Conservation (phyloP, 371 early-diverging fungal species). For the Rhizopus delemar region DNA sequence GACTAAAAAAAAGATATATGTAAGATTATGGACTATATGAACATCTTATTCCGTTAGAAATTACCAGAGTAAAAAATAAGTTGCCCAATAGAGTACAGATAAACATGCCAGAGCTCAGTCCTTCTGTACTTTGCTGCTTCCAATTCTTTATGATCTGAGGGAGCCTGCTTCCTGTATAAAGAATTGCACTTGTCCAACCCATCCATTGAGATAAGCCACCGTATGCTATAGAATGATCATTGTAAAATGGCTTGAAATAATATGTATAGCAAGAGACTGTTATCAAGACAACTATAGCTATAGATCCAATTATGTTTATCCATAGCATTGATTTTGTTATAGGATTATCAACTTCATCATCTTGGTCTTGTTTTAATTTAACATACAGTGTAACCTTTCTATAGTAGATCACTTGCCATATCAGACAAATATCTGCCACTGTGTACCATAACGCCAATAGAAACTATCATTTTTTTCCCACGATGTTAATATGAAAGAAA, state of each 20-base stretch:
- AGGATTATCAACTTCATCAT: constrained; percentile 1
- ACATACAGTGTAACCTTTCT: constrained; percentile 16
- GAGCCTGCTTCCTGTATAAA: constrained; percentile 61
- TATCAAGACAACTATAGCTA: constrained; percentile 17
- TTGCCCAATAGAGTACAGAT: constrained; percentile 74
- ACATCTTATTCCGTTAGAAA: too few species aligned
- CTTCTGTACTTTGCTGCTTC: constrained; percentile 65
- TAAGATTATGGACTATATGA: too few species aligned
- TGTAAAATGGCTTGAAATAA: constrained; percentile 12
- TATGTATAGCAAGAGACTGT: constrained; percentile 28
- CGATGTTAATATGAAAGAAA: neutral
- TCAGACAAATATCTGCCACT: constrained; percentile 52
- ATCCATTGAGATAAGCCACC: constrained; percentile 32
- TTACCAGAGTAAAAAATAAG: constrained; percentile 47
- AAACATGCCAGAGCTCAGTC: constrained; percentile 77
- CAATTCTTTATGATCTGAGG: constrained; percentile 77
- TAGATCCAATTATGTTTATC: constrained; percentile 19
- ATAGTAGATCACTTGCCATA: constrained; percentile 59
- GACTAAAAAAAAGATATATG: constrained; percentile 25
- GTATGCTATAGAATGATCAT: neutral
- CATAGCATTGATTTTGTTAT: constrained; percentile 7
- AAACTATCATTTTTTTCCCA: neutral
- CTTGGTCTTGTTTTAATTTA: constrained; percentile 4
- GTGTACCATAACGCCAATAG: constrained; percentile 29
- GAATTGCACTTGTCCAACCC: constrained; percentile 52